phyloP scores from a whole-genome alignment of 2,329 filamentous ascomycete species.

The Hypomyces perniciosus region DNA sequence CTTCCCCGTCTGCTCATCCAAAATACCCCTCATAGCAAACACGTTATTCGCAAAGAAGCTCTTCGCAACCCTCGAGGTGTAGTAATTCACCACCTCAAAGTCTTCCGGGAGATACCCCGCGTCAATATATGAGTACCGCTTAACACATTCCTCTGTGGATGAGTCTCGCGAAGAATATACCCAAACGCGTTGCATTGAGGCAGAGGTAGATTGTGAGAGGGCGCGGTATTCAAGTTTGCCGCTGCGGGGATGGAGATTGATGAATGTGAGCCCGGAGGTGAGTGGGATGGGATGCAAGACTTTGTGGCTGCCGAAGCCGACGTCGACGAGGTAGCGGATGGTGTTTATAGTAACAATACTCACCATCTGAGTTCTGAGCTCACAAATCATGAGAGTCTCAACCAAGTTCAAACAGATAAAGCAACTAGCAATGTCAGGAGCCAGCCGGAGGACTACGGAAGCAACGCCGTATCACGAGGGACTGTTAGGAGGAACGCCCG shows the following conservation, averaged over 20 bases:
- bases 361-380: constrained; percentile 50
- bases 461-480: too few species aligned
- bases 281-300: constrained; percentile 29
- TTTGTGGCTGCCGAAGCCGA: constrained; percentile 52
- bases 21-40: constrained; percentile 27
- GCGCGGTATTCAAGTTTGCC: constrained; percentile 37
- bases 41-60: constrained; percentile 35
- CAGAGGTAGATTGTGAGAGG: constrained; percentile 28
- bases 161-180: constrained; percentile 29
- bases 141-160: constrained; percentile 33
- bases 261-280: constrained; percentile 18
- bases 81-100: constrained; percentile 42
- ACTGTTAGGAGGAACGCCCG: too few species aligned
- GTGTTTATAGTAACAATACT: constrained; percentile 50
- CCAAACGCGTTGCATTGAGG: constrained; percentile 30
- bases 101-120: constrained; percentile 42
- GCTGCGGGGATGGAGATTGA: constrained; percentile 38
- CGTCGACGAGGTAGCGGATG: constrained; percentile 47
- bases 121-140: constrained; percentile 47
- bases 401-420: not conserved
- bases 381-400: constrained; percentile 17
- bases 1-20: constrained; percentile 15
- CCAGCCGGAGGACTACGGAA: too few species aligned
- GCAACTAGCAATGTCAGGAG: not conserved
- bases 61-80: constrained; percentile 26